phyloP scores from a whole-genome alignment of 768 basidiomycete genomes.

The Auricularia sp. region DNA sequence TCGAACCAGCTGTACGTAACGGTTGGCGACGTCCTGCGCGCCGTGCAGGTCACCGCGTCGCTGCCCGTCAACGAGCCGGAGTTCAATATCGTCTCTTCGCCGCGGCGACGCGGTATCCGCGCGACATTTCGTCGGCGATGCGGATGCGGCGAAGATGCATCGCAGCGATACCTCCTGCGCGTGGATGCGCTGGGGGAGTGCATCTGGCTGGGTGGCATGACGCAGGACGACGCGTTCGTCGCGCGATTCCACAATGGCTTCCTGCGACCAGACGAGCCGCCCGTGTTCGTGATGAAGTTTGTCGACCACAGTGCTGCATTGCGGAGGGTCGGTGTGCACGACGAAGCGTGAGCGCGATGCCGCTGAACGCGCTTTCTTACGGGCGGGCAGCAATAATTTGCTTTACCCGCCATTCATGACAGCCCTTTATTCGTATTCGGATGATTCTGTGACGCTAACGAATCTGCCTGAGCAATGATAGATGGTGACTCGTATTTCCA shows the following conservation, averaged over 20 bases:
- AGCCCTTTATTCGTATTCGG: no score
- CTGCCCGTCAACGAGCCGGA: conserved; percentile 29
- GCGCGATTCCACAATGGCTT: not conserved
- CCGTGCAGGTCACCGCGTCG: conserved; percentile 35
- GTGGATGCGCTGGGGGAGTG: conserved; percentile 30
- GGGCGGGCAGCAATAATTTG: no score
- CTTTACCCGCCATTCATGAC: no score
- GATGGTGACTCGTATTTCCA: no score
- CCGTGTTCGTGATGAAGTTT: not conserved
- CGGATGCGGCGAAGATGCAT: conserved; percentile 20
- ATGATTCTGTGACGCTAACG: no score
- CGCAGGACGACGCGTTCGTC: not conserved
- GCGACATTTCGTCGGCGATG: conserved; percentile 34
- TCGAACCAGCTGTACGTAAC: conserved; percentile 20
- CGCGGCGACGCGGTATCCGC: conserved; percentile 26
- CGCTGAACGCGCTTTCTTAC: no score
- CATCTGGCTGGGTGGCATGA: not conserved
- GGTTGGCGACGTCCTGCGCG: conserved; percentile 40
- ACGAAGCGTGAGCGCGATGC: no score
- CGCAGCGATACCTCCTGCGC: conserved; percentile 10
- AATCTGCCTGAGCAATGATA: no score
- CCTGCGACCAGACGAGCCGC: not conserved
- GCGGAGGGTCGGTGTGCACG: not conserved
- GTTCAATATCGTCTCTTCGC: conserved; percentile 24
- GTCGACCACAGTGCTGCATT: not conserved